phyloP scores from a whole-genome alignment of 1,284 basidiomycete species.

The Ganoderma leucocontextum region DNA sequence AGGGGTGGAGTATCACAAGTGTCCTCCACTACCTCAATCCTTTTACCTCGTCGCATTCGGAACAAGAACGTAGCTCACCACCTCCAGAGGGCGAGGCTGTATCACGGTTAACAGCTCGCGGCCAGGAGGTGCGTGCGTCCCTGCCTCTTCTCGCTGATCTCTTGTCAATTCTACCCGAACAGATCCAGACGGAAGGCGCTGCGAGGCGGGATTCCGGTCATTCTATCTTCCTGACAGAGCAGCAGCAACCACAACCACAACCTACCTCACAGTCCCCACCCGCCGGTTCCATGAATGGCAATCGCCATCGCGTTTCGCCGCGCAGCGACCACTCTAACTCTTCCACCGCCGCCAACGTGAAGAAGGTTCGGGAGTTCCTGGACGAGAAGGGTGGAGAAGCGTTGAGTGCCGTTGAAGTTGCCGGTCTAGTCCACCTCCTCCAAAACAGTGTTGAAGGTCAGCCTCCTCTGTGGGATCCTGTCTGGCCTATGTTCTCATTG shows the following conservation, averaged over 20 bases:
- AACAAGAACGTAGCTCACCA: slow-evolving; percentile 11
- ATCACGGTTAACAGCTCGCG: slow-evolving; percentile 22
- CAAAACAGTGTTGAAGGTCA: slow-evolving; percentile 52
- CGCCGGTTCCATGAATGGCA: slow-evolving; percentile 23
- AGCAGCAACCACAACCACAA: slow-evolving; percentile 15
- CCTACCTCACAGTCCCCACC: slow-evolving; percentile 24
- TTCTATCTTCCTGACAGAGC: not conserved
- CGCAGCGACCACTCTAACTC: slow-evolving; percentile 28
- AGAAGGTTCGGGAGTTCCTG: slow-evolving; percentile 37
- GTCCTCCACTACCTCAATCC: slow-evolving; percentile 37
- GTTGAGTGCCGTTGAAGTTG: slow-evolving; percentile 55
- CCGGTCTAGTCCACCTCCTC: slow-evolving; percentile 61
- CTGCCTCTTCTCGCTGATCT: not conserved
- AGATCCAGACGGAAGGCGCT: not conserved
- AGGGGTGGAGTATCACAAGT: slow-evolving; percentile 36
- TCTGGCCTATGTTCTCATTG: not conserved
- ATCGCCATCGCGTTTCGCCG: slow-evolving; percentile 27
- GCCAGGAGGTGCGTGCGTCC: slow-evolving; percentile 24
- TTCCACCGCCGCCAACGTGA: slow-evolving; percentile 28
- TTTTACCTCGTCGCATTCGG: slow-evolving; percentile 23
- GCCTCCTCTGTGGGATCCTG: not conserved
- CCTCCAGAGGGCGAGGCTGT: slow-evolving; percentile 24
- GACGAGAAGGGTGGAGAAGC: slow-evolving; percentile 32
- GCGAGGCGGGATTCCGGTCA: slow-evolving; percentile 1
- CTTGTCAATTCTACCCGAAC: not conserved